Conservation (phyloP, 1,284 basidiomycete species). For the Moesziomyces sp. region DNA sequence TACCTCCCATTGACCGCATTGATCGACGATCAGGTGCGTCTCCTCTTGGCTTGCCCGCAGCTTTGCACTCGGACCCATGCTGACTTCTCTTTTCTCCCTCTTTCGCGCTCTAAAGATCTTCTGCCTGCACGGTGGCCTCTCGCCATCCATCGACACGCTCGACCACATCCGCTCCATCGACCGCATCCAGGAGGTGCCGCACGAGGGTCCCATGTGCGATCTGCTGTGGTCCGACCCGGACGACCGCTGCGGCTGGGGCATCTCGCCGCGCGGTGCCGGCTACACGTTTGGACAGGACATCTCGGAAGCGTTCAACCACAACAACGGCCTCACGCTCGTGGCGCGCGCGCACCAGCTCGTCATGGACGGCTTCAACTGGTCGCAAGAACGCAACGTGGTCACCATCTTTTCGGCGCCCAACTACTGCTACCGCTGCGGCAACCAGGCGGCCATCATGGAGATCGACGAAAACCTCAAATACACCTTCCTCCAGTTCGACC, state of each 20-base stretch:
- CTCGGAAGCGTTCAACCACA: constrained; percentile 97
- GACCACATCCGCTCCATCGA: constrained; percentile 99
- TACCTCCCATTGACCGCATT: constrained; percentile 95
- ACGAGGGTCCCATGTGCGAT: constrained; percentile 99
- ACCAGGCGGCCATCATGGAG: constrained; percentile 99
- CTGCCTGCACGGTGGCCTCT: constrained; percentile 97
- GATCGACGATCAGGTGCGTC: constrained; percentile 81
- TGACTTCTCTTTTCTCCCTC: no score
- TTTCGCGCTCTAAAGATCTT: constrained; percentile 79
- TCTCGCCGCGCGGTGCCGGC: constrained; percentile 96
- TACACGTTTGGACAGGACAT: constrained; percentile 99
- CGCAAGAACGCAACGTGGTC: constrained; percentile 99
- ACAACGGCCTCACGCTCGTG: constrained; percentile 96
- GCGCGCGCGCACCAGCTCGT: constrained; percentile 74
- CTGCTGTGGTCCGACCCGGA: constrained; percentile 99
- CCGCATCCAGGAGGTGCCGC: constrained; percentile 97
- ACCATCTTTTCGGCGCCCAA: constrained; percentile 96
- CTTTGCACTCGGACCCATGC: no score
- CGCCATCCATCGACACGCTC: constrained; percentile 98
- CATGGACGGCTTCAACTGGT: constrained; percentile 99
- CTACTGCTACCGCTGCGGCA: constrained; percentile 95
- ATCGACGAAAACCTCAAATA: constrained; percentile 98
- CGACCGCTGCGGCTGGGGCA: constrained; percentile 99
- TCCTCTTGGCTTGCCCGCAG: no score
- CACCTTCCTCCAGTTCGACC: constrained; percentile 99